phyloP scores from a whole-genome alignment of 2,329 filamentous ascomycete genomes.

The Bipolaris bicolor region DNA sequence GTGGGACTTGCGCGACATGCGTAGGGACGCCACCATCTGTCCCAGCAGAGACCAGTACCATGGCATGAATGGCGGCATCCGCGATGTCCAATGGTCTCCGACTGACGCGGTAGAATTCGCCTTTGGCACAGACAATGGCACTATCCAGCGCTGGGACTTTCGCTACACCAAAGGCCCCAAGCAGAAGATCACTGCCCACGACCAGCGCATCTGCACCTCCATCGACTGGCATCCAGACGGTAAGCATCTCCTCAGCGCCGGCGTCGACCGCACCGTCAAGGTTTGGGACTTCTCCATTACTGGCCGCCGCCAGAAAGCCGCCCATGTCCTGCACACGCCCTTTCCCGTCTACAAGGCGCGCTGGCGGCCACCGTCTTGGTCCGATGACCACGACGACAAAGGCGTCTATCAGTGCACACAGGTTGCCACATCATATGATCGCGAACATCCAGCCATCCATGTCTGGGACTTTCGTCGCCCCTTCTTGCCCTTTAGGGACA shows the following conservation, averaged over 20 bases:
- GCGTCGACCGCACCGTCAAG: slow-evolving; percentile 66
- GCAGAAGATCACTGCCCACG: slow-evolving; percentile 67
- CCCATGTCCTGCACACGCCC: slow-evolving; percentile 64
- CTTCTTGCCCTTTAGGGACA: slow-evolving; percentile 66
- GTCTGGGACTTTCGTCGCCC: slow-evolving; percentile 70
- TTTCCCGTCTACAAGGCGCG: slow-evolving; percentile 67
- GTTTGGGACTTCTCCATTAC: slow-evolving; percentile 68
- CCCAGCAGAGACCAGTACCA: slow-evolving; percentile 62
- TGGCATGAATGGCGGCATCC: slow-evolving; percentile 65
- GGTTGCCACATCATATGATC: slow-evolving; percentile 66
- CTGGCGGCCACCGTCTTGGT: slow-evolving; percentile 67
- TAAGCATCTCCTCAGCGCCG: slow-evolving; percentile 67
- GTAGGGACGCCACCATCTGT: slow-evolving; percentile 58
- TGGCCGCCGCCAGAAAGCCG: slow-evolving; percentile 64
- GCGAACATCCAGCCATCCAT: slow-evolving; percentile 65
- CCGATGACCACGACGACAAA: slow-evolving; percentile 57
- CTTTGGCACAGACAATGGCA: slow-evolving; percentile 68
- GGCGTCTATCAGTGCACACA: slow-evolving; percentile 67
- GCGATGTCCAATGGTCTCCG: slow-evolving; percentile 70
- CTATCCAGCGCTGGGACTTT: slow-evolving; percentile 69
- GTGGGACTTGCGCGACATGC: slow-evolving; percentile 67
- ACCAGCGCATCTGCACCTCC: slow-evolving; percentile 62
- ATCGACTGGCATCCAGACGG: slow-evolving; percentile 73
- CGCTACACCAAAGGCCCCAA: slow-evolving; percentile 63
- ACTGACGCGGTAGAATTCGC: slow-evolving; percentile 67